phyloP scores from a whole-genome alignment of 306 rosid species.

The Vigna hirtella region DNA sequence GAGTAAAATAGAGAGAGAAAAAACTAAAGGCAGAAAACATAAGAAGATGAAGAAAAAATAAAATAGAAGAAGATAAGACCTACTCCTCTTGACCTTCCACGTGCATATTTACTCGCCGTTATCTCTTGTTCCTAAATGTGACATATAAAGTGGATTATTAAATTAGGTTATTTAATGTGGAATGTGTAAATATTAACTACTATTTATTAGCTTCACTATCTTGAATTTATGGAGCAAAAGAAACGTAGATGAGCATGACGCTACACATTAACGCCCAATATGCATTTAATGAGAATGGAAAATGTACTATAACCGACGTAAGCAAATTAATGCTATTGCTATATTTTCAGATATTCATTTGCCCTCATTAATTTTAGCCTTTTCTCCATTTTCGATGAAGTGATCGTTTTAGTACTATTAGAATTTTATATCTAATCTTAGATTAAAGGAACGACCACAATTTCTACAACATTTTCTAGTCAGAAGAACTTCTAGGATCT shows the following conservation, averaged over 20 bases:
- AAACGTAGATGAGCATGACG: constrained; percentile 43
- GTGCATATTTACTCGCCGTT: background rate
- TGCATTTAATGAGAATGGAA: constrained; percentile 46
- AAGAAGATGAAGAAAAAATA: too few relatives aligned
- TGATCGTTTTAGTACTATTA: constrained; percentile 3
- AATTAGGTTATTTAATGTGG: constrained; percentile 31
- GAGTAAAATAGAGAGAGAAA: too few relatives aligned
- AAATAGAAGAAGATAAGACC: too few relatives aligned
- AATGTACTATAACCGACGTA: constrained; percentile 46
- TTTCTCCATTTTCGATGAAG: constrained; percentile 31
- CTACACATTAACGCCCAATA: constrained; percentile 40
- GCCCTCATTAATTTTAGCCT: constrained; percentile 40
- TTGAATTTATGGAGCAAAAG: constrained; percentile 44
- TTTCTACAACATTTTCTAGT: constrained; percentile 18
- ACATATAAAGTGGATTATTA: constrained; percentile 20
- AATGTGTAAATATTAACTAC: constrained; percentile 26
- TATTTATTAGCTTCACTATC: constrained; percentile 36
- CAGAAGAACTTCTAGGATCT: background rate
- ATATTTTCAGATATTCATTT: constrained; percentile 45
- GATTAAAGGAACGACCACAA: constrained; percentile 13
- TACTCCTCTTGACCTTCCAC: too few relatives aligned
- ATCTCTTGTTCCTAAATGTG: constrained; percentile 12
- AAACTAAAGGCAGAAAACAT: too few relatives aligned
- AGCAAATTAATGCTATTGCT: constrained; percentile 48
- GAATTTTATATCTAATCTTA: constrained; percentile 16